Evolutionary conservation across 192 early-diverging fungal species (phyloP).

Genomic region (Spinellus fusiger): DNA sequence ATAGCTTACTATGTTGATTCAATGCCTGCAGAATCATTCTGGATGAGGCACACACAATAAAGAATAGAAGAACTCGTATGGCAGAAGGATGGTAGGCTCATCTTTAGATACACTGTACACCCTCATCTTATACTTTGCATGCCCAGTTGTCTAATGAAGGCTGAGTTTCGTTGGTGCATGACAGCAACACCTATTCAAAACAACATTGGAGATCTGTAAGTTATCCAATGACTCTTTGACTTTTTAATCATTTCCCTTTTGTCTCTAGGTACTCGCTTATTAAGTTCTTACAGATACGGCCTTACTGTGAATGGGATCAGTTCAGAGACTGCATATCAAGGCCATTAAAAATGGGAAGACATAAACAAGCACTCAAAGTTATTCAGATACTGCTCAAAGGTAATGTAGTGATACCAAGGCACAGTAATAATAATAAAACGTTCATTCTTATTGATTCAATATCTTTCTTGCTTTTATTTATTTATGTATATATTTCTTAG

Average conservation of each 20-base stretch:
- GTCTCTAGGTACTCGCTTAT: slow-evolving; percentile 48
- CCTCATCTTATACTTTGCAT: too few species aligned
- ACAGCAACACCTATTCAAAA: slow-evolving; percentile 61
- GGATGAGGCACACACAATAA: slow-evolving; percentile 63
- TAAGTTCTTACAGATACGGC: slow-evolving; percentile 55
- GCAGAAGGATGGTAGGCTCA: slow-evolving; percentile 35
- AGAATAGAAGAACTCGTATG: slow-evolving; percentile 39
- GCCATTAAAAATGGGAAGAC: slow-evolving; percentile 23
- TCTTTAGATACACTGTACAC: too few species aligned
- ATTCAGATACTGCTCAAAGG: slow-evolving; percentile 52
- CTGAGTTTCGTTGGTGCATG: slow-evolving; percentile 56
- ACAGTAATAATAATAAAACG: neutral
- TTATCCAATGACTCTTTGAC: neutral
- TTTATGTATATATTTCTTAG: neutral
- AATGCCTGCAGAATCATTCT: slow-evolving; percentile 29
- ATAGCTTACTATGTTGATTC: neutral
- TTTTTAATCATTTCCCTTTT: neutral
- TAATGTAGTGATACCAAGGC: neutral
- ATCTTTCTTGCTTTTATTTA: neutral
- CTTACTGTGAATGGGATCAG: slow-evolving; percentile 43
- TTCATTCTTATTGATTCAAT: neutral
- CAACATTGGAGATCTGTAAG: slow-evolving; percentile 51
- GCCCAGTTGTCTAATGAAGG: slow-evolving; percentile 32
- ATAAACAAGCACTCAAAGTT: slow-evolving; percentile 37
- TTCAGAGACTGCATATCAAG: slow-evolving; percentile 43